Base-by-base conservation (phyloP, 495 filamentous ascomycete species). In the Xylaria flabelliformis region DNA sequence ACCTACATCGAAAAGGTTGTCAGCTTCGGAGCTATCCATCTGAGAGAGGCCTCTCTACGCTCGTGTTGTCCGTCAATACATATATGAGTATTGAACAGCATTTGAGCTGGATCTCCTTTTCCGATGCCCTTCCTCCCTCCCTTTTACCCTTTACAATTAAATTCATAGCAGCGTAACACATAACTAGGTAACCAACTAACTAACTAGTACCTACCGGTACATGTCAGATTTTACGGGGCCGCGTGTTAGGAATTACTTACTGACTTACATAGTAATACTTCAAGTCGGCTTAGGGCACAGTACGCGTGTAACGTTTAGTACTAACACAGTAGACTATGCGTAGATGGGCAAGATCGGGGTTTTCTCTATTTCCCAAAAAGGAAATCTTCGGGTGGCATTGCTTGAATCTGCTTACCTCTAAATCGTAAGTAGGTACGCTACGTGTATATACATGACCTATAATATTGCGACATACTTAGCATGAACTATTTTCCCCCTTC, bases 141-240 rank as follows among this genome's bases (percentile, higher is more conserved):
- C 2, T 9, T 21, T n/a, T 1, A 29, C 26, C n/a, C 21, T n/a
- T 10, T 1, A 19, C 21, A 17, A 1, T 17, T 4, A n/a, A n/a
- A n/a, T n/a, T n/a, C n/a, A n/a, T 19, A 61, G 56, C n/a, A 62
- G 34, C 19, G 58, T 34, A 34, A 34, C 15, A 48, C 46, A 44
- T 48, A 48, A 15, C 26, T 29, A 29, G 26, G 26, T 29, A 29
- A 29, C 26, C 2, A 29, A 29, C 26, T 29, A 29, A 29, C 26
- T 29, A 29, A 29, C 34, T 36, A 36, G 34, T 48, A 48, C 46
- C 46, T 19, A 5, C 29, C 29, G 21, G 26, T 59, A 9, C 58
- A 61, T 61, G 58, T 61, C 58, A 39, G 58, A 61, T 61, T 61
- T 61, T 36, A 39, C 32, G 32, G 58, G 58, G 58, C 58, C 58